A percentile compares a stretch with the other conserved stretches of the same genome.
These are phyloP conservation scores for Claviceps capensis DNA, from an alignment of 2,329 filamentous ascomycete species.

Conservation along the genomic window DNA sequence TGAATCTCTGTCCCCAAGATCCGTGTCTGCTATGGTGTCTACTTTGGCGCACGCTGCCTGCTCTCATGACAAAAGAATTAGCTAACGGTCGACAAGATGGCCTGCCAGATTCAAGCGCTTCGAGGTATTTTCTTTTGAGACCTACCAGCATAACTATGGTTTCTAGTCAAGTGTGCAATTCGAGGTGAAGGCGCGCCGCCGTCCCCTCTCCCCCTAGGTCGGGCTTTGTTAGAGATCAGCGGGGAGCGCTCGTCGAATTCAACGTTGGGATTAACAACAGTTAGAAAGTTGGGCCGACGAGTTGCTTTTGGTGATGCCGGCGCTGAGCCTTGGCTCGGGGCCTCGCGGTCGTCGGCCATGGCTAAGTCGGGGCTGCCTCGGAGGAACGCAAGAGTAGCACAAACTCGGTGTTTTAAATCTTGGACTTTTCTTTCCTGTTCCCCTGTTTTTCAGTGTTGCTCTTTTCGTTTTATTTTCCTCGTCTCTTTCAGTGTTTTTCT, in stretches of 20 bases:
- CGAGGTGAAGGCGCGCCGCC: constrained; percentile 15
- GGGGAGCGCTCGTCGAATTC: constrained; percentile 31
- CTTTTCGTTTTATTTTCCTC: too few species aligned
- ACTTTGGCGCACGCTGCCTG: constrained; percentile 24
- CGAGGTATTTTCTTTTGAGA: neutral
- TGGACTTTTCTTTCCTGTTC: neutral
- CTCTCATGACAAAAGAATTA: neutral
- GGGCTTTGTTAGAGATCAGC: constrained; percentile 23
- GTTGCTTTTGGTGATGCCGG: constrained; percentile 20
- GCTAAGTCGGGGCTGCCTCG: neutral
- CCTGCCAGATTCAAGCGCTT: neutral
- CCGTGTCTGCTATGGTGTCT: constrained; percentile 42
- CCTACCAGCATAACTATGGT: constrained; percentile 32
- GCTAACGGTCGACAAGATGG: neutral
- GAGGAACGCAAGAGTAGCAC: neutral
- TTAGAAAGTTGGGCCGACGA: constrained; percentile 15
- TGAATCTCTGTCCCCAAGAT: constrained; percentile 48
- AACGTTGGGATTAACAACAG: constrained; percentile 14
- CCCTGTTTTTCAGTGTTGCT: too few species aligned
- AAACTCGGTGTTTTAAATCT: neutral
- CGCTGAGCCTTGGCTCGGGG: constrained; percentile 15
- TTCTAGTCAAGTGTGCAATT: constrained; percentile 18
- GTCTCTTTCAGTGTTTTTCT: too few species aligned
- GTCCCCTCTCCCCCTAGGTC: constrained; percentile 29
- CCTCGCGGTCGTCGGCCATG: constrained; percentile 20